These are phyloP conservation scores for Candida ficus DNA, from an alignment of 805 yeast genomes.

Conservation along the genomic window DNA sequence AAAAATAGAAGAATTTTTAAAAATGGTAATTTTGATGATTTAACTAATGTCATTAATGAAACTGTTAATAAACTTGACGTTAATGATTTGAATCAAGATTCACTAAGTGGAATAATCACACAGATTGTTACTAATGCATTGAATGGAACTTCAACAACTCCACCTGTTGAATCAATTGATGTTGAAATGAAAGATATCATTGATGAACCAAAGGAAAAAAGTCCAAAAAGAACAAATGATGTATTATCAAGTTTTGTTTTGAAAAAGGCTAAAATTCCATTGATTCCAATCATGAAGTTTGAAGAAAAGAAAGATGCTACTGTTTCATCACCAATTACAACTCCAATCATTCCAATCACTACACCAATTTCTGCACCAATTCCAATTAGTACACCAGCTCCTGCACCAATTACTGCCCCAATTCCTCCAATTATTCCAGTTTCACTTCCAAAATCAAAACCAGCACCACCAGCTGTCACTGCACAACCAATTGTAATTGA, in stretches of 20 bases:
- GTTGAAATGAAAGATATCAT: background rate
- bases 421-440: background rate
- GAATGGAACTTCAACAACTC: background rate
- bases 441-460: background rate
- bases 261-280: conserved; percentile 23
- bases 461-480: background rate
- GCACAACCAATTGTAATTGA: too few relatives aligned
- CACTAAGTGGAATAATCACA: conserved; percentile 22
- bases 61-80: conserved; percentile 37
- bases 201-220: background rate
- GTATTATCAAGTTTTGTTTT: conserved; percentile 18
- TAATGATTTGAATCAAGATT: conserved; percentile 37
- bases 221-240: conserved; percentile 21
- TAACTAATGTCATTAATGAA: conserved; percentile 24
- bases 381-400: background rate
- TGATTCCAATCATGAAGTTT: conserved; percentile 16
- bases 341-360: background rate
- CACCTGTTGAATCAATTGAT: background rate
- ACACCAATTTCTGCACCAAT: background rate
- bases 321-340: background rate
- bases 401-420: background rate
- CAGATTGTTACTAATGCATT: conserved; percentile 22
- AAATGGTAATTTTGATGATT: conserved; percentile 28
- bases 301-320: conserved; percentile 6
- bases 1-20: conserved; percentile 53